Conservation (phyloP, 2,329 filamentous ascomycete species). For the Neofusicoccum sp. region DNA sequence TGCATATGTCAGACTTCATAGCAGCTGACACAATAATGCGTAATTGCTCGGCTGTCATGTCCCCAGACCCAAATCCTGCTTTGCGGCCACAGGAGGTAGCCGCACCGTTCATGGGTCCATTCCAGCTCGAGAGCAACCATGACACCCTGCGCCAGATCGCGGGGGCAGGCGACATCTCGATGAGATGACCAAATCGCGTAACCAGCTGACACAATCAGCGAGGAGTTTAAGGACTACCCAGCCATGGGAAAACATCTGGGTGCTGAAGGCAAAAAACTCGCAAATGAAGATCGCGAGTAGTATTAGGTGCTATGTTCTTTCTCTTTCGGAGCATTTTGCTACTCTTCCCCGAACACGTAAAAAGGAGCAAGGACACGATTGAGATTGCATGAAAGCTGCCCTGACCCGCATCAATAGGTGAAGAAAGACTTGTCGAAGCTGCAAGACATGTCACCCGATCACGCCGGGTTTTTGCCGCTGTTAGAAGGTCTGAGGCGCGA, state of each 20-base stretch:
- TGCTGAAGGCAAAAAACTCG: conserved; percentile 19
- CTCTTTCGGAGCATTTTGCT: no score
- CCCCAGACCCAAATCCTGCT: no score
- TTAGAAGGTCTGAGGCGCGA: conserved; percentile 27
- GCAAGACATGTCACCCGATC: conserved; percentile 27
- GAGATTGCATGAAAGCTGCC: neutral
- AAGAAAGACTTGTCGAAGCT: conserved; percentile 33
- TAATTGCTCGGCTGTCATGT: no score
- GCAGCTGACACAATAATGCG: no score
- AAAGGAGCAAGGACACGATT: neutral
- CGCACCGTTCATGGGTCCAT: neutral
- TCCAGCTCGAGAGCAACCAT: neutral
- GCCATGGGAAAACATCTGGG: conserved; percentile 23
- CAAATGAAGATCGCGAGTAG: conserved; percentile 20
- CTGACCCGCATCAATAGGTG: conserved; percentile 23
- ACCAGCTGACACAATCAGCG: conserved; percentile 21
- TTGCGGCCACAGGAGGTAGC: neutral
- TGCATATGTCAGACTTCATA: no score
- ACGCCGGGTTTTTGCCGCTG: conserved; percentile 27
- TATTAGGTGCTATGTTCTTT: conserved; percentile 18
- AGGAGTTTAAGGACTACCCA: conserved; percentile 23
- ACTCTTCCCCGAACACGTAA: no score
- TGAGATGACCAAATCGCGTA: conserved; percentile 22
- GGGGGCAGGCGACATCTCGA: neutral
- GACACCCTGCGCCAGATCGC: neutral